phyloP scores from a whole-genome alignment of 371 early-diverging fungal species.

The Phascolomyces articulosus region DNA sequence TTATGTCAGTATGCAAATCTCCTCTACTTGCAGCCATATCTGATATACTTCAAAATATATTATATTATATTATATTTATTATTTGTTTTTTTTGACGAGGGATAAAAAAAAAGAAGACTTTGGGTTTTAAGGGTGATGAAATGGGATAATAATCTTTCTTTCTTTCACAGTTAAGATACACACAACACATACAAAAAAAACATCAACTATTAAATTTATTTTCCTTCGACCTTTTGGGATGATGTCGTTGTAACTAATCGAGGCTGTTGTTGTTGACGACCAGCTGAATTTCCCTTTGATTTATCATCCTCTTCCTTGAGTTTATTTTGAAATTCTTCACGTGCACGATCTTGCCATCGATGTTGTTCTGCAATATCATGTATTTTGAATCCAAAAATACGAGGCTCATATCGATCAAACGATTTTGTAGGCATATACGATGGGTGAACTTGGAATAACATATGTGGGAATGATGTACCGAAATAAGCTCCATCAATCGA shows the following conservation, averaged over 20 bases:
- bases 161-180: background rate
- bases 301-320: slow-evolving; percentile 22
- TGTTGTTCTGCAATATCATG: slow-evolving; percentile 86
- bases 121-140: too few relatives aligned
- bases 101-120: too few relatives aligned
- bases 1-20: too few relatives aligned
- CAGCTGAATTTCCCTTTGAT: background rate
- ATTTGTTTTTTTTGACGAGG: too few relatives aligned
- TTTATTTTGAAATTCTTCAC: slow-evolving; percentile 61
- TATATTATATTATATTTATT: too few relatives aligned
- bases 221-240: background rate
- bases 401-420: slow-evolving; percentile 85
- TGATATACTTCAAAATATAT: too few relatives aligned
- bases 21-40: too few relatives aligned
- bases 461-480: slow-evolving; percentile 96
- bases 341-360: slow-evolving; percentile 84
- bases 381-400: slow-evolving; percentile 96
- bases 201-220: background rate
- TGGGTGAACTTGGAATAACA: slow-evolving; percentile 93
- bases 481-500: slow-evolving; percentile 97
- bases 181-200: too few relatives aligned
- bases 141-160: too few relatives aligned
- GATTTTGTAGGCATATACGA: slow-evolving; percentile 74
- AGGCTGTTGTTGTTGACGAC: background rate
- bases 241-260: slow-evolving; percentile 2